A percentile compares a stretch with the other conserved stretches of the same genome.
Conservation (phyloP, 768 basidiomycete species). For the Mycena sanguinolenta region DNA sequence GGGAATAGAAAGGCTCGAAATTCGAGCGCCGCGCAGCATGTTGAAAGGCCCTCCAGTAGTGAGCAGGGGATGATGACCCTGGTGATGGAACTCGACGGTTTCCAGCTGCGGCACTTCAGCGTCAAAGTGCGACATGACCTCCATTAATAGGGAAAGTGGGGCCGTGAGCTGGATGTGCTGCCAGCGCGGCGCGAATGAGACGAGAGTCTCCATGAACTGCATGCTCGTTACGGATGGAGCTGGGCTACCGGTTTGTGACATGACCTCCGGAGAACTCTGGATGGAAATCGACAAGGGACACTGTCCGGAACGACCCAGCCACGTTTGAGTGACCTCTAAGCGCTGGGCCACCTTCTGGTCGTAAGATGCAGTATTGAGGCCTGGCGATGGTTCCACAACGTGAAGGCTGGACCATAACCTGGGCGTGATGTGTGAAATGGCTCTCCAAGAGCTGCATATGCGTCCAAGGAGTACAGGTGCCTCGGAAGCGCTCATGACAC, state of each 20-base stretch:
- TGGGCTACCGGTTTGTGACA: too few relatives aligned
- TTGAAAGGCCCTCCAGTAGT: background rate
- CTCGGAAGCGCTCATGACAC: conserved; percentile 9
- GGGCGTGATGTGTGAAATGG: conserved; percentile 19
- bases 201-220: background rate
- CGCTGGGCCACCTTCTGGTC: background rate
- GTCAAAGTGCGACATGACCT: background rate
- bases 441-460: conserved; percentile 28
- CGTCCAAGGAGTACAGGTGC: conserved; percentile 28
- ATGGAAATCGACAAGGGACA: conserved; percentile 14
- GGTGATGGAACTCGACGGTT: background rate
- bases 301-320: conserved; percentile 1
- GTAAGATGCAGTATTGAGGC: too few relatives aligned
- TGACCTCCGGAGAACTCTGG: background rate
- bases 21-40: background rate
- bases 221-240: too few relatives aligned
- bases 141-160: background rate
- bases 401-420: conserved; percentile 17
- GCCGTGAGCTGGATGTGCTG: background rate
- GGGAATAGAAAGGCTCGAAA: background rate
- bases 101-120: background rate
- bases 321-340: background rate
- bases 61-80: background rate
- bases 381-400: background rate
- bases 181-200: conserved; percentile 10